Base-by-base conservation (phyloP, 495 filamentous ascomycete genomes). In the Xylaria intraflava region DNA sequence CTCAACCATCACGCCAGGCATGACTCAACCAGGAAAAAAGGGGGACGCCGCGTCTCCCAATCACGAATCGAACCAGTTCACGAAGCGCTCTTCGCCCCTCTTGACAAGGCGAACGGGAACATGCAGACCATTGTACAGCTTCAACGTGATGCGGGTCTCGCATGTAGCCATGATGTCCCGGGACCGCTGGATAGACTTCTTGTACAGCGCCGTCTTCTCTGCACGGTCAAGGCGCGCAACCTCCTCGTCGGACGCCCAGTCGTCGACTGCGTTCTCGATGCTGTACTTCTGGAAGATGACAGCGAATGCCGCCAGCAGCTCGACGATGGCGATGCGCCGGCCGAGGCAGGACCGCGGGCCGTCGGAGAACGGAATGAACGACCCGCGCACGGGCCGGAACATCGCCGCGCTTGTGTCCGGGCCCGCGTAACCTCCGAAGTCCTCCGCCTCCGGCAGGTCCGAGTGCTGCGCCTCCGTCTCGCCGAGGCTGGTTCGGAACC, bases 261-360 rank as follows among this genome's bases (percentile, higher is more conserved):
- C 72, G 33, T 80, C 73, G 14, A 88, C 78, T 1, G 76, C 83
- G 43, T 90, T 73, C 68, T 87, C 82, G 10, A 89, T 71, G 54
- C 75, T 82, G 65, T 83, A 85, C 29, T 75, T 67, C 48, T 78
- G 72, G 51, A 89, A 85, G 7, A 90, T 68, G 9, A 81, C 76
- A 1, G 84, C 78, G 48, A 93, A 72, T 51, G 81, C 85, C 0
- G 84, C 85, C 27, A 81, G 71, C 39, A 87, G 72, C 64, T 93
- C 86, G 56, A 90, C 88, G 68, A 90, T 85, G 12, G 88, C 87
- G 57, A 92, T 88, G 58, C 80, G 78, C 49, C 79, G 77, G 53
- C 77, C 88, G 57, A 82, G 75, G 69, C 85, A 93, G 56, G 83
- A 81, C 52, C 81, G 77, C 29, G 77, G 70, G 1, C 89, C 87